Evolutionary conservation across 345 rosid genomes (phyloP).

Genomic region (Citrus glauca): DNA sequence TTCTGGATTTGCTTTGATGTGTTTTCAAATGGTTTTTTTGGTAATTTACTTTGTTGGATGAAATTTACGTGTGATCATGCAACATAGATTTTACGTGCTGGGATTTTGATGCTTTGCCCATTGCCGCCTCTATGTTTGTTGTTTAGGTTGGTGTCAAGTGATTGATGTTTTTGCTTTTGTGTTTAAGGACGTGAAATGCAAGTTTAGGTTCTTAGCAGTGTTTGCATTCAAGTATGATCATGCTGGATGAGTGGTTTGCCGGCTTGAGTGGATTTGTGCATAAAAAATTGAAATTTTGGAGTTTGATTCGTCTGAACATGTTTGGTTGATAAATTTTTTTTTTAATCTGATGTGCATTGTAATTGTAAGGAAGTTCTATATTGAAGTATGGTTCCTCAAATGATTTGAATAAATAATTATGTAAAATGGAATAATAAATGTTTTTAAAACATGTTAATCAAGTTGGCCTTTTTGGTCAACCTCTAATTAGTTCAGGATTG

Average conservation of each 20-base stretch:
- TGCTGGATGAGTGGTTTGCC: background rate
- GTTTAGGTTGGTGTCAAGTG: background rate
- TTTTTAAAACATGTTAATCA: background rate
- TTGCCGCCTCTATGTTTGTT: background rate
- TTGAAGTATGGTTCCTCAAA: background rate
- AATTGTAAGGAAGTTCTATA: background rate
- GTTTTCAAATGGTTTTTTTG: background rate
- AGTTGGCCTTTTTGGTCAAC: background rate
- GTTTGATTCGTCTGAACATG: background rate
- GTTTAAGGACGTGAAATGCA: background rate
- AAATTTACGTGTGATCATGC: background rate
- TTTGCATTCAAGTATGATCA: background rate
- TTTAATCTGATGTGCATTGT: no score
- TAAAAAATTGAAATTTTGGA: background rate
- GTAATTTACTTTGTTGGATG: background rate
- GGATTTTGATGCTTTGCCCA: background rate
- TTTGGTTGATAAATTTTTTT: background rate
- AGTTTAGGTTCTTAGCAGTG: background rate
- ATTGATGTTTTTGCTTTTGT: background rate
- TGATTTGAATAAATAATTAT: background rate
- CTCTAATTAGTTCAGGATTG: background rate
- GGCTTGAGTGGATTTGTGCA: background rate
- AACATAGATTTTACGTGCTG: background rate
- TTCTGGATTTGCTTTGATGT: background rate
- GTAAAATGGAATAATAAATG: background rate